Conservation (phyloP, 768 basidiomycete species). For the Myochromella boudieri region DNA sequence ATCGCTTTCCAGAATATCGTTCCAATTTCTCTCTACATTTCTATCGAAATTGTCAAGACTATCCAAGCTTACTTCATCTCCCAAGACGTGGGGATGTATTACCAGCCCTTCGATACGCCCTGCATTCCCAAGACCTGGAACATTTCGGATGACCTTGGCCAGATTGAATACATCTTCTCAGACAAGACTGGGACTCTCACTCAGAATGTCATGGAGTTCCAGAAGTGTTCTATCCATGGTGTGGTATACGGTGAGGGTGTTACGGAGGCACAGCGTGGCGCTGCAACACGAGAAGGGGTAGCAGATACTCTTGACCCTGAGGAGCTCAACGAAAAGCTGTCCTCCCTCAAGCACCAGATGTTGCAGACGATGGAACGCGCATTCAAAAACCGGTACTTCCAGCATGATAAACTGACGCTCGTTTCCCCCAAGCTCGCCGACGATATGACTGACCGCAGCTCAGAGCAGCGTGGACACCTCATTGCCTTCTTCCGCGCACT, state of each 20-base stretch:
- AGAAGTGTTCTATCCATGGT: slow-evolving; percentile 88
- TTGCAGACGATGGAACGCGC: slow-evolving; percentile 65
- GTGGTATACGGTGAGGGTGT: slow-evolving; percentile 89
- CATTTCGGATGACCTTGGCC: slow-evolving; percentile 96
- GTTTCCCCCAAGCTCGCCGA: slow-evolving; percentile 84
- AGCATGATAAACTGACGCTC: slow-evolving; percentile 79
- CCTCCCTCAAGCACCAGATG: slow-evolving; percentile 73
- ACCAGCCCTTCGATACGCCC: slow-evolving; percentile 78
- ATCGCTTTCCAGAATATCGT: slow-evolving; percentile 98
- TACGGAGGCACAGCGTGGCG: slow-evolving; percentile 93
- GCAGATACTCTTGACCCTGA: slow-evolving; percentile 63
- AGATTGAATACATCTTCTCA: slow-evolving; percentile 90
- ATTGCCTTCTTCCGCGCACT: slow-evolving; percentile 92
- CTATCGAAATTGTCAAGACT: slow-evolving; percentile 97
- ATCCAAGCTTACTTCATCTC: slow-evolving; percentile 97
- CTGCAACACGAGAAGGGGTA: slow-evolving; percentile 79
- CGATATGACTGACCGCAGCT: slow-evolving; percentile 63
- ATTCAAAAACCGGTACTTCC: slow-evolving; percentile 89
- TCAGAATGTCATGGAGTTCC: slow-evolving; percentile 98
- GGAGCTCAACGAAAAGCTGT: slow-evolving; percentile 69
- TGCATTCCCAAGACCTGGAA: slow-evolving; percentile 99
- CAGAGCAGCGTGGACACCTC: slow-evolving; percentile 63
- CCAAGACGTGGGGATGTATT: slow-evolving; percentile 97
- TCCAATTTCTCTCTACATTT: slow-evolving; percentile 94
- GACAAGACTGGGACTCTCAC: slow-evolving; percentile 98